These are phyloP conservation scores for Volvox carteri DNA, from an alignment of 163 green algal species.

Conservation along the genomic window DNA sequence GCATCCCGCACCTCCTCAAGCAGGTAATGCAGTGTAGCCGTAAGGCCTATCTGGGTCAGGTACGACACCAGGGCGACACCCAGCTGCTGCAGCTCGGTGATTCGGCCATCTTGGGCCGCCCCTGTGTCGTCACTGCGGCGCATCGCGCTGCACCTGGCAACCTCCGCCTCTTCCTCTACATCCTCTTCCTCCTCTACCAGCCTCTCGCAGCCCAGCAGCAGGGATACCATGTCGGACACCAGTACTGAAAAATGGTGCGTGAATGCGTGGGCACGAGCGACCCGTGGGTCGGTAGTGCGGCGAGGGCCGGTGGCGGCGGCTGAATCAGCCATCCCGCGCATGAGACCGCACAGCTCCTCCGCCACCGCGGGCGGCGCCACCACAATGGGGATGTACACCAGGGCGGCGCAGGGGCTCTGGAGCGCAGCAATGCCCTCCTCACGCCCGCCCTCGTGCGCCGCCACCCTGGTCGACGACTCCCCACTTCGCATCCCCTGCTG, in stretches of 20 bases:
- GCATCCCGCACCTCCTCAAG: neutral
- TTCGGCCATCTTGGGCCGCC: too few species aligned
- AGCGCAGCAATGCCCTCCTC: neutral
- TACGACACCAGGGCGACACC: conserved; percentile 3
- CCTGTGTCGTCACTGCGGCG: too few species aligned
- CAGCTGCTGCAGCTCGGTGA: conserved; percentile 16
- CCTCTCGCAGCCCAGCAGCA: conserved; percentile 6
- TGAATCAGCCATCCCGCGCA: neutral
- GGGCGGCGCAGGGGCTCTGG: neutral
- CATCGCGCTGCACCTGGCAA: too few species aligned
- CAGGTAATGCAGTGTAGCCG: conserved; percentile 17
- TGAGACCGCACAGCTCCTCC: neutral
- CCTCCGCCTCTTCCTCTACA: too few species aligned
- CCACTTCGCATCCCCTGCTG: too few species aligned
- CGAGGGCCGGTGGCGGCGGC: neutral
- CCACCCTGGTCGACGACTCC: too few species aligned
- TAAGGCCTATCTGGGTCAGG: neutral
- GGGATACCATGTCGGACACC: neutral
- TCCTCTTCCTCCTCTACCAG: neutral
- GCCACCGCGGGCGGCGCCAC: conserved; percentile 15
- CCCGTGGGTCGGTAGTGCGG: neutral
- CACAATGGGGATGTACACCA: neutral
- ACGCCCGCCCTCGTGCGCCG: too few species aligned
- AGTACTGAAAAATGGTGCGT: neutral
- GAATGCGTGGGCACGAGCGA: conserved; percentile 1